Evolutionary conservation across 2,329 filamentous ascomycete genomes (phyloP).

Genomic region (Pestalotiopsis fici): DNA sequence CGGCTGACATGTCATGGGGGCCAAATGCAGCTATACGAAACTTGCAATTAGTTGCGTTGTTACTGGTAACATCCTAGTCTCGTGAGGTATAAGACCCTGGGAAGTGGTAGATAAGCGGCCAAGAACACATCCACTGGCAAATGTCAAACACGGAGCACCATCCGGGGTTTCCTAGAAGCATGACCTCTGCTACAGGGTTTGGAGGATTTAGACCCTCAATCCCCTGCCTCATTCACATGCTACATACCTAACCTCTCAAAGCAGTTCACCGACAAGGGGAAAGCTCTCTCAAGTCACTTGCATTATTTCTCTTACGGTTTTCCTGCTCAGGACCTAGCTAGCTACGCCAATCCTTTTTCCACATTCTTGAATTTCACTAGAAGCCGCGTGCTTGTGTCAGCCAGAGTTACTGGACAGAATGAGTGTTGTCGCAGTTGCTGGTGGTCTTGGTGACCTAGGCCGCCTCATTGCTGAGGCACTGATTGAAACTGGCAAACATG

Average conservation of each 20-base stretch:
- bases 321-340: background rate
- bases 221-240: background rate
- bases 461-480: slow-evolving; percentile 25
- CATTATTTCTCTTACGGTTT: background rate
- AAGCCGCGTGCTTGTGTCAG: background rate
- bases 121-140: background rate
- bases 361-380: background rate
- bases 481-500: slow-evolving; percentile 22
- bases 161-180: background rate
- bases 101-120: background rate
- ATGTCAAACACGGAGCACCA: background rate
- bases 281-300: background rate
- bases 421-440: slow-evolving; percentile 26
- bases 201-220: background rate
- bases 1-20: background rate
- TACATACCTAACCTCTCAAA: background rate
- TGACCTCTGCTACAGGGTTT: background rate
- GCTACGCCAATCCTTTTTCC: background rate
- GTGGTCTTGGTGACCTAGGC: slow-evolving; percentile 26
- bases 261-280: background rate
- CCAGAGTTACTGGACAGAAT: slow-evolving; percentile 17
- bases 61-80: background rate
- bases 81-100: background rate
- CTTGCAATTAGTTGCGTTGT: background rate
- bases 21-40: background rate